Base-by-base conservation (phyloP, 495 filamentous ascomycete genomes). In the Immersiella caudata region DNA sequence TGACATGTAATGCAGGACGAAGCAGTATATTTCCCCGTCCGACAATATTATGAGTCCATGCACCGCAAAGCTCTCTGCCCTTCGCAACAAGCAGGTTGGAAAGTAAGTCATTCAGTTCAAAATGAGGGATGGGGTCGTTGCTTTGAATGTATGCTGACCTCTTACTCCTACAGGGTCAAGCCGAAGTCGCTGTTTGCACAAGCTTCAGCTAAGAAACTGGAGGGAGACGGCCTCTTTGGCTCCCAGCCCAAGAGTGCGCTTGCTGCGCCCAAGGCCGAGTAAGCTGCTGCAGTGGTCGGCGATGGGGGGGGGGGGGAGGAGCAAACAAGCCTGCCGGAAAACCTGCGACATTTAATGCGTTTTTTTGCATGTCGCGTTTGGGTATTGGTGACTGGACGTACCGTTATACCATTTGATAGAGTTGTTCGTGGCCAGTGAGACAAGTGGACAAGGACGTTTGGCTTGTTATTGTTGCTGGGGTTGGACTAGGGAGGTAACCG, bases 1-100 rank as follows among this genome's bases (percentile, higher is more conserved):
- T 20, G 51, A 2, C 27, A 4, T 16, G 6, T 14, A 40, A 66
- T 61, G 25, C 50, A 79, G 78, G 26, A 81, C 87, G 63, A 85
- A 87, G 72, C 80, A 85, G 66, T 97, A 96, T 80, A 82, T 97
- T 74, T 95, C 91, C n/a, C 94, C 94, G 0, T 95, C 92, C 12
- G 94, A 97, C 74, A 90, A 87, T 75, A 92, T 97, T 79, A 90
- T 96, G 90, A 93, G 90, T 67, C 94, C 94, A 18, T 94, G 92
- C 78, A 93, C 92, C n/a, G 89, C 91, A 79, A 97, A 97, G 80
- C 79, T 97, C 72, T 90, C 83, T 61, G 89, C 91, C 56, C 87
- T 94, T 75, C 93, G 93, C 82, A 90, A 86, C 75, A 94, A 94
- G 83, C 89, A 90, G 46, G 90, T 91, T 71, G 78, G 79, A 70